These are phyloP conservation scores for Hypholoma fasciculare DNA, from an alignment of 768 basidiomycete species.

Conservation along the genomic window DNA sequence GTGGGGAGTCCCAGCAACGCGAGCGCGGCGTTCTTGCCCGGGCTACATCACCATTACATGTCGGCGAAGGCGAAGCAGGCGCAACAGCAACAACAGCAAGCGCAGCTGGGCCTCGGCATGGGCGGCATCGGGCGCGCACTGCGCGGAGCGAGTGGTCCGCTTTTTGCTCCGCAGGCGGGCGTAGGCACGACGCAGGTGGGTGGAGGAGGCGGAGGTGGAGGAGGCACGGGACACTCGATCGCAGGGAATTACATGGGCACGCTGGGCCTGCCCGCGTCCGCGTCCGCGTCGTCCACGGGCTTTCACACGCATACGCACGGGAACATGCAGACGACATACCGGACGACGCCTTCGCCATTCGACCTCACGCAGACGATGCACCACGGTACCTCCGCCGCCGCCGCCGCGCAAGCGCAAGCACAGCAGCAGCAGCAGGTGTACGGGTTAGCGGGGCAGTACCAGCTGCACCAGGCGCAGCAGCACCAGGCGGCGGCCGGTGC, in stretches of 20 bases:
- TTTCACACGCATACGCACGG: constrained; percentile 40
- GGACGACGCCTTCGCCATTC: constrained; percentile 43
- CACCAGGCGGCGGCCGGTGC: constrained; percentile 5
- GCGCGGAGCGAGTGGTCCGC: constrained; percentile 18
- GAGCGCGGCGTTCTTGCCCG: constrained; percentile 79
- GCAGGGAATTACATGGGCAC: constrained; percentile 30
- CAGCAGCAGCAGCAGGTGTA: neutral
- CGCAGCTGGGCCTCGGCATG: constrained; percentile 19
- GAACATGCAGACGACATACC: constrained; percentile 37
- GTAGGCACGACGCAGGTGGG: neutral
- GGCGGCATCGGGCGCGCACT: constrained; percentile 30
- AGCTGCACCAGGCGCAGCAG: constrained; percentile 24
- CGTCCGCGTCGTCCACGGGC: constrained; percentile 33
- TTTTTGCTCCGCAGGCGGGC: neutral
- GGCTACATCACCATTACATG: constrained; percentile 65
- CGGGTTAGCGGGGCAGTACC: constrained; percentile 8
- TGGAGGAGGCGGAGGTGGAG: too few species aligned
- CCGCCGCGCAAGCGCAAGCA: neutral
- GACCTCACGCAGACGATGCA: constrained; percentile 43
- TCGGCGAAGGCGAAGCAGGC: constrained; percentile 44
- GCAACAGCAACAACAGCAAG: constrained; percentile 27
- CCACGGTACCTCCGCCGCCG: constrained; percentile 9
- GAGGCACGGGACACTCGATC: constrained; percentile 14
- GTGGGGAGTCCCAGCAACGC: constrained; percentile 72
- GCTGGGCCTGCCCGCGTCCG: constrained; percentile 25